Evolutionary conservation across 805 yeast genomes (phyloP).

Genomic region (Kluyveromyces siamensis): DNA sequence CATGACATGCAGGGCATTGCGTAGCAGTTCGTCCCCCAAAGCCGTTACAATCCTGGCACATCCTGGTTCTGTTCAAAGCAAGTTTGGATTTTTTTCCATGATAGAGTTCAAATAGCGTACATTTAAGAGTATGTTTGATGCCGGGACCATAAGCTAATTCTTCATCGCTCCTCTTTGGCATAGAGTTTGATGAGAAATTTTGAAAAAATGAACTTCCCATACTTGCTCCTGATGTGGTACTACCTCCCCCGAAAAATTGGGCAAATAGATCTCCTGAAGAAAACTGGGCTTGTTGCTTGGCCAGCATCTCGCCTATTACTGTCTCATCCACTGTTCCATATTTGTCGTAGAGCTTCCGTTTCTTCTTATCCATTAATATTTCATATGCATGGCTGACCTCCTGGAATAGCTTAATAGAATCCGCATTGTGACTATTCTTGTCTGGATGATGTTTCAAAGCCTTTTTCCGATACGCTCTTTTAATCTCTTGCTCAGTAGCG

Average conservation of each 20-base stretch:
- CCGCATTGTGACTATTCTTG: constrained; percentile 42
- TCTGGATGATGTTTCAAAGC: constrained; percentile 60
- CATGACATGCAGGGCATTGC: constrained; percentile 34
- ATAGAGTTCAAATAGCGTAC: constrained; percentile 48
- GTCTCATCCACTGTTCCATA: constrained; percentile 33
- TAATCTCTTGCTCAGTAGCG: constrained; percentile 41
- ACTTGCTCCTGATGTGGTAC: constrained; percentile 2
- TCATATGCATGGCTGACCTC: constrained; percentile 62
- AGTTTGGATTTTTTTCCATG: constrained; percentile 49
- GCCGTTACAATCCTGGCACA: constrained; percentile 45
- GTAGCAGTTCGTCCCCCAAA: constrained; percentile 34
- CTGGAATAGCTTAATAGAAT: constrained; percentile 46
- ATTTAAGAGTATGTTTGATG: constrained; percentile 46
- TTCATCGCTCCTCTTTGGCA: neutral
- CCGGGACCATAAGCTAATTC: constrained; percentile 35
- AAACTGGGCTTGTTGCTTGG: constrained; percentile 2
- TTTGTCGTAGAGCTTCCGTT: constrained; percentile 42
- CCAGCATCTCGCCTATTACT: constrained; percentile 5
- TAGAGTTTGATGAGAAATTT: neutral
- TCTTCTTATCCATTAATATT: constrained; percentile 38
- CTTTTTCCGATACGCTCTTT: constrained; percentile 44
- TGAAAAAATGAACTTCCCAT: neutral
- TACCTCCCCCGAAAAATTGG: constrained; percentile 18
- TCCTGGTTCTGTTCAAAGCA: constrained; percentile 40
- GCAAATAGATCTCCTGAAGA: constrained; percentile 25